These are phyloP conservation scores for Clonostachys byssicola DNA, from an alignment of 2,329 filamentous ascomycete species.

Conservation along the genomic window DNA sequence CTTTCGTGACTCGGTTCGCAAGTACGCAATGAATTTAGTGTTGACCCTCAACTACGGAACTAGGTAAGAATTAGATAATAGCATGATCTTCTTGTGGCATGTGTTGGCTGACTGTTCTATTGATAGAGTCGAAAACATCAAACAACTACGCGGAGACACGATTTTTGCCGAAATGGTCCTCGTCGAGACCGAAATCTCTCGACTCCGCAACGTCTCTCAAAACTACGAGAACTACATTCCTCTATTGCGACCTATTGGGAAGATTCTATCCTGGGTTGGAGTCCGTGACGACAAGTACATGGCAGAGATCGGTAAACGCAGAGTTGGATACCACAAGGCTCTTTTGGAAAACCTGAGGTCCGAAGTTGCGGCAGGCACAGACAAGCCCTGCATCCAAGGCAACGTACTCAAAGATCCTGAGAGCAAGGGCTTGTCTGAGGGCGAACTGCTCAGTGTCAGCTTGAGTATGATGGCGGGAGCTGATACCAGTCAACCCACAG, in stretches of 20 bases:
- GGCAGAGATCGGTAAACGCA: not conserved
- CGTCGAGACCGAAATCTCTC: not conserved
- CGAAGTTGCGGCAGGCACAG: not conserved
- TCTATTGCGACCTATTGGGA: not conserved
- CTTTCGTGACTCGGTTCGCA: not conserved
- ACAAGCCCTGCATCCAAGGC: not conserved
- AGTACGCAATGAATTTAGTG: not conserved
- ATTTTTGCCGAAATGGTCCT: not conserved
- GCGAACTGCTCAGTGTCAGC: not conserved
- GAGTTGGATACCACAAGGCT: not conserved
- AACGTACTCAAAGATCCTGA: not conserved
- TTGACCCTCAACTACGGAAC: not conserved
- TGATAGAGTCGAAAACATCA: not conserved
- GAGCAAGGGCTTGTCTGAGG: not conserved
- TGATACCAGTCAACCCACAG: not conserved
- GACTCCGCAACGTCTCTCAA: not conserved
- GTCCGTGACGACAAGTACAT: not conserved
- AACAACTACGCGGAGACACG: not conserved
- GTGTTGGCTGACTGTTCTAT: not conserved
- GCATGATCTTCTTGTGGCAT: not conserved
- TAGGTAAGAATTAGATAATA: not conserved
- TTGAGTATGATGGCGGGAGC: not conserved
- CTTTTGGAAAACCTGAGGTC: not conserved
- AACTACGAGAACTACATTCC: not conserved
- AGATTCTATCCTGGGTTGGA: not conserved